Base-by-base conservation (phyloP, 2,329 filamentous ascomycete genomes). In the Zymoseptoria passerinii region DNA sequence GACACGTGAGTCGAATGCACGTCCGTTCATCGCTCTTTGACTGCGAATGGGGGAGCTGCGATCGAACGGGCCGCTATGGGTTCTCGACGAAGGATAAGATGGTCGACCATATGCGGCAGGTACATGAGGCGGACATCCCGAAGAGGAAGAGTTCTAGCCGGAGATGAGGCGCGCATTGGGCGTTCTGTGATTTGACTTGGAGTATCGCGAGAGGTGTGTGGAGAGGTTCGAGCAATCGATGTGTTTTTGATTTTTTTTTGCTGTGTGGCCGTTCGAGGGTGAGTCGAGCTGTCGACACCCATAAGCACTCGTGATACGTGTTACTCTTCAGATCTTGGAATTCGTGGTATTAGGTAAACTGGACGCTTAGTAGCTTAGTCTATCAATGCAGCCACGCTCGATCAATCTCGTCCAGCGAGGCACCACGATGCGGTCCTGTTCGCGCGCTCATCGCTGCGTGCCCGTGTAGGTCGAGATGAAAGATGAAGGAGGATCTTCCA, bases 81-180 rank as follows among this genome's bases (percentile, higher is more conserved):
- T 85, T 84, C 65, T 78, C 79, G 4, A 75, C 82, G 5, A 74
- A 77, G 55, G 83, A 85, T 65, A 82, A 85, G 65, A 72, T 83
- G 48, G 75, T 75, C 48, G 83, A 84, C 65, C 83, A 85, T 67
- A 68, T 81, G 55, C 73, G 82, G 55, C 80, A 80, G 50, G 82
- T 78, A 60, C 83, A 85, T 66, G 75, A 78, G 56, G 68, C 77
- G 51, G 73, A 79, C 53, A 74, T 77, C 49, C 74, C 73, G 18
- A 77, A 77, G 54, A 57, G 40, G 53, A 50, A 18, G 48, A 44
- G 52, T 7, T 19, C 52, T n/a, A 28, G 58, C 28, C 35, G 35
- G 35, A 4, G 35, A 44, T 44, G 35, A 44, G 35, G 35, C 2
- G 16, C 1, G 2, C 4, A 44, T 44, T 4, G 1, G 2, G n/a